Base-by-base conservation (phyloP, 2,329 filamentous ascomycete genomes). In the Fragosphaeria purpurea region DNA sequence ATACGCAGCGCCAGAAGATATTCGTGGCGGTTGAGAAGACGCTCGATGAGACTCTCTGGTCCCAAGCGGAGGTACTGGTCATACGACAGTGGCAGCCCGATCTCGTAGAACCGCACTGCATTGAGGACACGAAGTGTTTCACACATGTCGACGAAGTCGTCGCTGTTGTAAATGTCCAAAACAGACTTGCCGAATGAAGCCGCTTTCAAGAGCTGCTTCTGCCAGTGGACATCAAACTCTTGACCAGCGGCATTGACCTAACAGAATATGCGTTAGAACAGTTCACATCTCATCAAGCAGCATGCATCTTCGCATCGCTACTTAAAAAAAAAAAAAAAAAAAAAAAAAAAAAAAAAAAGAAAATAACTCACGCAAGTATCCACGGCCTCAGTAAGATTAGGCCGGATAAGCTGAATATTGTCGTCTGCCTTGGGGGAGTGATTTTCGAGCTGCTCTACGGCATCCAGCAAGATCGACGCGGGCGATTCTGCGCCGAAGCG, bases 101-200 rank as follows among this genome's bases (percentile, higher is more conserved):
- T 79, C 60, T 94, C 86, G 63, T 93, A 97, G 65, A 86, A 94
- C 47, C 93, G 83, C 10, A 91, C 86, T 6, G 91, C 91, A 60
- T 96, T 97, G 45, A 98, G 74, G 0, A 98, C 90, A 12, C 93
- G 84, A 12, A 98, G 70, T 1, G 85, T 93, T 66, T 98, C 91
- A 59, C 89, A 95, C 84, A 96, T 97, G 56, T 97, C 91, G 49
- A 98, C 93, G 67, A 97, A 98, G 57, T 98, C 91, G 62, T 98
- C 93, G 62, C 90, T 96, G 66, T 93, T 96, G 69, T 97, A 98
- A 10, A 97, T 82, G 60, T 97, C 93, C 4, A 98, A 76, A 0
- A 97, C 93, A 0, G 93, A 97, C 66, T 98, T 98, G 54, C 93
- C 93, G 64, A 96, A 97, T 0, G 91, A 97, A 0, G 93, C 93